These are phyloP conservation scores for Tetracladium setigerum DNA, from an alignment of 495 filamentous ascomycete genomes.

Conservation along the genomic window DNA sequence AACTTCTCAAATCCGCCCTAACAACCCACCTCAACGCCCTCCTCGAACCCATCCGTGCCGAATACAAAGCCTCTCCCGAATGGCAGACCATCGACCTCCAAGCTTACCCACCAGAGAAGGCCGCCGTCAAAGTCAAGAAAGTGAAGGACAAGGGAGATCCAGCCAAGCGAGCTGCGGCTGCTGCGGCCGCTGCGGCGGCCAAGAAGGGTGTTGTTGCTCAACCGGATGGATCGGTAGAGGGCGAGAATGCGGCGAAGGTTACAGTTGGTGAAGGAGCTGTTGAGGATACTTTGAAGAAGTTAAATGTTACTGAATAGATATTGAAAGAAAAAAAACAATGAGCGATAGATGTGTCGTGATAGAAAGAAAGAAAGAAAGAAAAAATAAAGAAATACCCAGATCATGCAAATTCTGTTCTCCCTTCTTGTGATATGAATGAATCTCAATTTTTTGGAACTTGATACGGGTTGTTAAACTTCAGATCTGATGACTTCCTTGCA, in stretches of 20 bases:
- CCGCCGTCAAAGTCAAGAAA: conserved; percentile 59
- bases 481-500: no score
- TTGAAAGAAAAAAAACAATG: background rate
- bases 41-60: conserved; percentile 65
- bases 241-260: conserved; percentile 11
- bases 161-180: conserved; percentile 2
- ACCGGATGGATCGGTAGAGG: conserved; percentile 18
- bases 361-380: no score
- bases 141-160: conserved; percentile 66
- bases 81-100: conserved; percentile 76
- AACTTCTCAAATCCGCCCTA: conserved; percentile 74
- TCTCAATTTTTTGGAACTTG: no score
- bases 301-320: conserved; percentile 7
- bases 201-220: conserved; percentile 9
- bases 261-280: conserved; percentile 12
- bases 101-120: conserved; percentile 69
- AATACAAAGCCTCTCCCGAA: conserved; percentile 59
- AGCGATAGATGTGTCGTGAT: no score
- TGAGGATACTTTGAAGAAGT: conserved; percentile 11
- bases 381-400: no score
- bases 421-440: no score
- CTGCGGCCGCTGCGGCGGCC: conserved; percentile 9
- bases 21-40: conserved; percentile 60
- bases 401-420: no score
- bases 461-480: no score